These are phyloP conservation scores for Tetrahymena borealis DNA, from an alignment of 73 alveolate genomes.

Conservation along the genomic window DNA sequence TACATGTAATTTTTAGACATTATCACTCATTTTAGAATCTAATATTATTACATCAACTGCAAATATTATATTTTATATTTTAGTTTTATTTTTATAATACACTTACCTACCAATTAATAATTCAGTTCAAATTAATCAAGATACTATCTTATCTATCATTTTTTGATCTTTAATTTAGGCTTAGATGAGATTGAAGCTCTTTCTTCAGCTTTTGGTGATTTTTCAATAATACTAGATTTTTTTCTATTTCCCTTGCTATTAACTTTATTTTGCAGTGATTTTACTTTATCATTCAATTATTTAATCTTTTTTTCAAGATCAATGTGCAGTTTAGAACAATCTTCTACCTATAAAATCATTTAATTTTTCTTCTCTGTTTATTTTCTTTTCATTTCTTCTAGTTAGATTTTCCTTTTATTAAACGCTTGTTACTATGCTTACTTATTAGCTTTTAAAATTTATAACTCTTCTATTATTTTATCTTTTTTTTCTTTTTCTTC, in stretches of 20 bases:
- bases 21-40: too few relatives aligned
- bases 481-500: background rate
- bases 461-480: background rate
- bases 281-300: background rate
- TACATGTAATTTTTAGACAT: too few relatives aligned
- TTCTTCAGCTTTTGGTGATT: background rate
- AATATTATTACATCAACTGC: too few relatives aligned
- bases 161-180: too few relatives aligned
- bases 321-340: background rate
- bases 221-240: background rate
- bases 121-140: too few relatives aligned
- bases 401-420: background rate
- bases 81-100: too few relatives aligned
- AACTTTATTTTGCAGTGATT: background rate
- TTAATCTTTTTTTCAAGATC: background rate
- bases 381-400: background rate
- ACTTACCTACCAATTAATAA: too few relatives aligned
- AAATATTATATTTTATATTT: too few relatives aligned
- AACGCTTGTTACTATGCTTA: background rate
- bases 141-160: too few relatives aligned
- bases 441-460: background rate
- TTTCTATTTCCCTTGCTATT: background rate
- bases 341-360: background rate
- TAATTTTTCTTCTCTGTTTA: background rate
- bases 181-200: too few relatives aligned